These are phyloP conservation scores for Erythrobasidium yunnanense DNA, from an alignment of 768 basidiomycete genomes.

Conservation along the genomic window DNA sequence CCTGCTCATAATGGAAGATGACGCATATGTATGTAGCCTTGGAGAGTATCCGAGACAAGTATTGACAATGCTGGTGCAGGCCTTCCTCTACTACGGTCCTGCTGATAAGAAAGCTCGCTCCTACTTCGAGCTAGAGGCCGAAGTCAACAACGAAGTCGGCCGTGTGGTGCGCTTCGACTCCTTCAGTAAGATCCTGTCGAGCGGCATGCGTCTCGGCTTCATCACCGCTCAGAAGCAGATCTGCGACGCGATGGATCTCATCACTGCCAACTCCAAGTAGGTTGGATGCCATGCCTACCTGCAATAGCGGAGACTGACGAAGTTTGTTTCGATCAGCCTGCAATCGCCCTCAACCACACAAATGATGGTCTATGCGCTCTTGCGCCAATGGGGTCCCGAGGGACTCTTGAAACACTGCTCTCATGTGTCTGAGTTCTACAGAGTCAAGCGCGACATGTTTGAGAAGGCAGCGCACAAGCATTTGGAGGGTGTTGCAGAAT, in stretches of 20 bases:
- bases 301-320: too few species aligned
- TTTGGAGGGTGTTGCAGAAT: slow-evolving; percentile 58
- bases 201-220: slow-evolving; percentile 65
- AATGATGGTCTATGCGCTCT: slow-evolving; percentile 51
- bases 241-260: slow-evolving; percentile 57
- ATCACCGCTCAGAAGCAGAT: slow-evolving; percentile 62
- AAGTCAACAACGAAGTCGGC: slow-evolving; percentile 55
- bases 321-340: neutral
- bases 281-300: slow-evolving; percentile 36
- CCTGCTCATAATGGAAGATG: slow-evolving; percentile 74
- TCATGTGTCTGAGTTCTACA: slow-evolving; percentile 52
- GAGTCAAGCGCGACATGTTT: slow-evolving; percentile 61
- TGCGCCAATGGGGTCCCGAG: slow-evolving; percentile 63
- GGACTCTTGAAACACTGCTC: slow-evolving; percentile 62
- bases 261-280: slow-evolving; percentile 51
- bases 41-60: neutral
- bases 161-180: slow-evolving; percentile 81
- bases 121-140: slow-evolving; percentile 69
- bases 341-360: slow-evolving; percentile 40
- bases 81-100: slow-evolving; percentile 58
- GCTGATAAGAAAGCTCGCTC: slow-evolving; percentile 54
- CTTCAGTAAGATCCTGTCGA: slow-evolving; percentile 54
- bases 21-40: slow-evolving; percentile 27
- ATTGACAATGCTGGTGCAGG: slow-evolving; percentile 8
- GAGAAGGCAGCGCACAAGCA: slow-evolving; percentile 63